These are phyloP conservation scores for Trametes gibbosa DNA, from an alignment of 768 basidiomycete genomes.

Conservation along the genomic window DNA sequence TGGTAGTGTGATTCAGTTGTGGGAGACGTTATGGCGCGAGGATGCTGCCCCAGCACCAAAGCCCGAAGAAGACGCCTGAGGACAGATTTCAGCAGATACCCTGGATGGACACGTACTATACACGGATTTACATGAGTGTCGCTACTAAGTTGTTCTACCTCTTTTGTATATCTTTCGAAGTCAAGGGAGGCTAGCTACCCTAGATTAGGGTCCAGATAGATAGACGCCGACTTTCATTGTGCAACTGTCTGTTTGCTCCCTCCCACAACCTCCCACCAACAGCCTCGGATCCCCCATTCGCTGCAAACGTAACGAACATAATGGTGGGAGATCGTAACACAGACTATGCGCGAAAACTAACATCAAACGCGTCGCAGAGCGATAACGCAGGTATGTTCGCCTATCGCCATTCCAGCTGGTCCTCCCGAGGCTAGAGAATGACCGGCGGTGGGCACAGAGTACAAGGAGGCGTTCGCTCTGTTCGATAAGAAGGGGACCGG, in stretches of 20 bases:
- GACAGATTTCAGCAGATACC: background rate
- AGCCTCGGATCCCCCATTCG: background rate
- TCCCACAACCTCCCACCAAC: background rate
- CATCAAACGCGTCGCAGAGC: conserved; percentile 31
- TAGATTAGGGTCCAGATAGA: background rate
- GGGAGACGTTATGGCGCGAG: conserved; percentile 38
- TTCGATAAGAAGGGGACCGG: conserved; percentile 98
- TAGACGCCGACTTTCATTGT: background rate
- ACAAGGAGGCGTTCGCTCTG: conserved; percentile 95
- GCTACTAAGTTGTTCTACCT: too few relatives aligned
- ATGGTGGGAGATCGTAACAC: conserved; percentile 12
- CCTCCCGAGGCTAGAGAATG: background rate
- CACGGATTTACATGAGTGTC: too few relatives aligned
- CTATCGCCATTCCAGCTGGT: background rate
- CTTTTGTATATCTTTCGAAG: too few relatives aligned
- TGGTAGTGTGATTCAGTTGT: conserved; percentile 53
- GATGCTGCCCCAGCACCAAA: conserved; percentile 1
- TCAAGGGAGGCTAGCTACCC: too few relatives aligned
- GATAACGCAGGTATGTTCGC: conserved; percentile 48
- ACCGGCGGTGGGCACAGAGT: conserved; percentile 49
- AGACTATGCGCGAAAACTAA: background rate
- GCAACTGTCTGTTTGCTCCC: background rate
- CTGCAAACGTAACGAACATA: background rate
- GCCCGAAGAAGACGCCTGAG: background rate
- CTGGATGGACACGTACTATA: too few relatives aligned